phyloP scores from a whole-genome alignment of 345 rosid species.

The Psidium guajava region DNA sequence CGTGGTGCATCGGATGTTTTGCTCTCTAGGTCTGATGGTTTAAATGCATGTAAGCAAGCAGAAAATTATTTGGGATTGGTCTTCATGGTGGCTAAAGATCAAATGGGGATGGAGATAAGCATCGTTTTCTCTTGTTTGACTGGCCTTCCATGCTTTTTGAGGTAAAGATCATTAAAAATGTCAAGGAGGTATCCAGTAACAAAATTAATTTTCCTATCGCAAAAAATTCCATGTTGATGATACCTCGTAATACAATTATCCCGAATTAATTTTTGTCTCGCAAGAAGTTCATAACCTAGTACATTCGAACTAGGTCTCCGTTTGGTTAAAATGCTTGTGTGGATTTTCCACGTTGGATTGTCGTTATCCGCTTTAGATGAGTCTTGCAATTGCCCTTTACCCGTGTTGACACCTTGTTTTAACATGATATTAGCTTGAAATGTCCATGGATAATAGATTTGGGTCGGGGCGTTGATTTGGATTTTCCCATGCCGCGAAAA shows the following conservation, averaged over 20 bases:
- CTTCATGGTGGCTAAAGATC: neutral
- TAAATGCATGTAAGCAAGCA: neutral
- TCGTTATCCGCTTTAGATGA: neutral
- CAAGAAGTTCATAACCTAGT: no score
- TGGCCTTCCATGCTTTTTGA: neutral
- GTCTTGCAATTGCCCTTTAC: fast-evolving
- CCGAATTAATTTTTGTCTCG: neutral
- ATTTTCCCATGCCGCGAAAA: no score
- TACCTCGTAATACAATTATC: neutral
- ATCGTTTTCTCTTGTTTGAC: neutral
- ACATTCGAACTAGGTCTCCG: no score
- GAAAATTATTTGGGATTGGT: neutral
- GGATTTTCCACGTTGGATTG: fast-evolving
- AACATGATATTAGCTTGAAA: no score
- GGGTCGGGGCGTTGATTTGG: no score
- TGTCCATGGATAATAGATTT: no score
- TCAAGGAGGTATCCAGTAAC: neutral
- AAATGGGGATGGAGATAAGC: neutral
- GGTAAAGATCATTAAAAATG: neutral
- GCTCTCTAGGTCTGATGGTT: neutral
- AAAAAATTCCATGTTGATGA: neutral
- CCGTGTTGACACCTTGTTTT: neutral
- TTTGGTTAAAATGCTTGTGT: neutral
- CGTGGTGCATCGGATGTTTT: neutral
- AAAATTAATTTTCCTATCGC: neutral